Percentiles rank a stretch among this genome's conserved stretches.
Evolutionary conservation across 257 asterid genomes (phyloP).

Genomic region (Salvia splendens): DNA sequence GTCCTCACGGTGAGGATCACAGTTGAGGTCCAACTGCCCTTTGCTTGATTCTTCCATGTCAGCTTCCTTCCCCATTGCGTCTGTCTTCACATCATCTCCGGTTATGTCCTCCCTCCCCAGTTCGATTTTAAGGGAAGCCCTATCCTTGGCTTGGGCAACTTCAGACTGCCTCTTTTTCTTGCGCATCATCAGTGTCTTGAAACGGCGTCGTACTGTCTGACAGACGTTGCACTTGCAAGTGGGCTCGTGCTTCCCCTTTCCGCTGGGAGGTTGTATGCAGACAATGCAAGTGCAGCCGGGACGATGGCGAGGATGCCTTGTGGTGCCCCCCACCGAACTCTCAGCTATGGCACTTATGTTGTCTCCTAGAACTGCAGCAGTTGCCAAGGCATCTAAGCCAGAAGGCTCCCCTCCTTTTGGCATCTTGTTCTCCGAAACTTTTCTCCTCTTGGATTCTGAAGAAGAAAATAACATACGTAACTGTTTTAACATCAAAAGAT

Average conservation of each 20-base stretch:
- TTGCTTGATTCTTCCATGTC: constrained; percentile 47
- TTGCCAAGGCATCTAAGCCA: constrained; percentile 92
- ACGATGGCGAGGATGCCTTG: constrained; percentile 94
- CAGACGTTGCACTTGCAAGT: constrained; percentile 91
- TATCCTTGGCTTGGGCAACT: constrained; percentile 49
- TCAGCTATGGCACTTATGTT: constrained; percentile 57
- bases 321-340: constrained; percentile 64
- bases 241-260: constrained; percentile 86
- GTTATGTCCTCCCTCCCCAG: too few relatives aligned
- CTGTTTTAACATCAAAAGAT: not conserved
- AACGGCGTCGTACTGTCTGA: constrained; percentile 74
- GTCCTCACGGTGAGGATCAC: constrained; percentile 72
- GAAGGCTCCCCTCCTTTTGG: constrained; percentile 65
- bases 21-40: constrained; percentile 70
- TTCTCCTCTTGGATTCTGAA: constrained; percentile 47
- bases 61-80: constrained; percentile 16
- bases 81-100: too few relatives aligned
- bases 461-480: not conserved
- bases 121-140: too few relatives aligned
- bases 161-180: constrained; percentile 77
- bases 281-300: constrained; percentile 95
- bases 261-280: too few relatives aligned
- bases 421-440: constrained; percentile 37
- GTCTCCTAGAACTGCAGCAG: constrained; percentile 91
- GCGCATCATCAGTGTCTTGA: constrained; percentile 86